Conservation (phyloP, 2,329 filamentous ascomycete genomes). For the Balansia obtecta region DNA sequence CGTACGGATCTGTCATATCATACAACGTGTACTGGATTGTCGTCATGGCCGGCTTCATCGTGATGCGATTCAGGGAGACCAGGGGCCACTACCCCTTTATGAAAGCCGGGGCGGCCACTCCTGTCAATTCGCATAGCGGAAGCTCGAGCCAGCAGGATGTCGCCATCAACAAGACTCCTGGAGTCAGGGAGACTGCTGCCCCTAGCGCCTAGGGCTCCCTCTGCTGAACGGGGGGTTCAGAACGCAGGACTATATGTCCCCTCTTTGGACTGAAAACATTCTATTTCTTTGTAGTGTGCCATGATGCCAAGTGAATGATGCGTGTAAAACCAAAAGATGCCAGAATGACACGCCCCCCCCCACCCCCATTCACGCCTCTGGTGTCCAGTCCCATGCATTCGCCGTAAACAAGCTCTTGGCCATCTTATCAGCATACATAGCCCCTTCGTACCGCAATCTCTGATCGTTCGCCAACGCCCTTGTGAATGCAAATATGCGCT, state of each 20-base stretch:
- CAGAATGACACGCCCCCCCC: neutral
- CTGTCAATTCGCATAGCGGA: conserved; percentile 10
- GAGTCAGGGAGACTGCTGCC: conserved; percentile 15
- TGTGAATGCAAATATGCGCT: conserved; percentile 34
- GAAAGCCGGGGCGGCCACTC: conserved; percentile 18
- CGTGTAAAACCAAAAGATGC: neutral
- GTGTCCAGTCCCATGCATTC: conserved; percentile 47
- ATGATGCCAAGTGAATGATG: neutral
- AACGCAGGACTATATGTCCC: too few species aligned
- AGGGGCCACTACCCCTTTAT: conserved; percentile 37
- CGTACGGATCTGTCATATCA: conserved; percentile 73
- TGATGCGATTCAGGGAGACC: conserved; percentile 54
- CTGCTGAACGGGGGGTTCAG: too few species aligned
- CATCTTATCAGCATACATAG: conserved; percentile 37
- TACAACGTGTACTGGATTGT: conserved; percentile 83
- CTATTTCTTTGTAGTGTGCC: too few species aligned
- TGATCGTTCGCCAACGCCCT: conserved; percentile 36
- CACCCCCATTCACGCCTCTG: conserved; percentile 26
- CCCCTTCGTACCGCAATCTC: conserved; percentile 34
- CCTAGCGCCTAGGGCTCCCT: conserved; percentile 4
- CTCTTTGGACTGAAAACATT: too few species aligned
- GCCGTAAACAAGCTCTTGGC: conserved; percentile 43
- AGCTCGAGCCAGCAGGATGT: conserved; percentile 16
- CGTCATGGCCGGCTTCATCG: conserved; percentile 56
- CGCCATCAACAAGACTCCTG: conserved; percentile 12